phyloP scores from a whole-genome alignment of 257 asterid genomes.

The Solanum dulcamara region DNA sequence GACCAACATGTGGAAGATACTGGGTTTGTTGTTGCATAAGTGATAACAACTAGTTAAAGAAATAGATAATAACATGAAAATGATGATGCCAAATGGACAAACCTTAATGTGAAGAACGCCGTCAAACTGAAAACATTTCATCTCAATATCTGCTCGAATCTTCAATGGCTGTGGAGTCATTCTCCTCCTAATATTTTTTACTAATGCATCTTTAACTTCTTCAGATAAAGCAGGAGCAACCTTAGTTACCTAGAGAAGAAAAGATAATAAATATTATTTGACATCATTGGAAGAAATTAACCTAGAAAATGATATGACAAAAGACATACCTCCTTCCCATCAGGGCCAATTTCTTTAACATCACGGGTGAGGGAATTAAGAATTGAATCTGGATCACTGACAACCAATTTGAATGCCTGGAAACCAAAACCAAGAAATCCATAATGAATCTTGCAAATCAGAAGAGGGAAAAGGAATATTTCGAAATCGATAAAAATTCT shows the following conservation, averaged over 20 bases:
- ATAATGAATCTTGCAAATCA: background rate
- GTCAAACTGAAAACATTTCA: slow-evolving; percentile 96
- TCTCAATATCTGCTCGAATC: slow-evolving; percentile 94
- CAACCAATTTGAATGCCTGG: slow-evolving; percentile 82
- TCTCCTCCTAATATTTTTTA: slow-evolving; percentile 90
- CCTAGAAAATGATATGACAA: background rate
- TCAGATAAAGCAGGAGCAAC: slow-evolving; percentile 78
- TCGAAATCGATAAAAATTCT: slow-evolving; percentile 3
- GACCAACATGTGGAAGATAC: background rate
- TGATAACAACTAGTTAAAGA: background rate
- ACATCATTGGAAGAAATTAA: background rate
- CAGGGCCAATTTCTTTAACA: slow-evolving; percentile 81
- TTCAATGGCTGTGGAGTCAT: slow-evolving; percentile 98
- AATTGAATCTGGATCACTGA: slow-evolving; percentile 81
- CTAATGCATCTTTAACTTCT: slow-evolving; percentile 80
- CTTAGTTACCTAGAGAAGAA: slow-evolving; percentile 46
- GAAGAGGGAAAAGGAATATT: background rate
- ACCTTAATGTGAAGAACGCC: slow-evolving; percentile 98
- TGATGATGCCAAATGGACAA: background rate
- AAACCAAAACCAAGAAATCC: background rate
- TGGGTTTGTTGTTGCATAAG: background rate
- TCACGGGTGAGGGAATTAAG: slow-evolving; percentile 89
- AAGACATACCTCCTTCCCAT: slow-evolving; percentile 66
- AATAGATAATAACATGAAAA: background rate
- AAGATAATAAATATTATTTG: background rate